Evolutionary conservation across 805 yeast species (phyloP).

Genomic region (Ogataea paradorogensis): DNA sequence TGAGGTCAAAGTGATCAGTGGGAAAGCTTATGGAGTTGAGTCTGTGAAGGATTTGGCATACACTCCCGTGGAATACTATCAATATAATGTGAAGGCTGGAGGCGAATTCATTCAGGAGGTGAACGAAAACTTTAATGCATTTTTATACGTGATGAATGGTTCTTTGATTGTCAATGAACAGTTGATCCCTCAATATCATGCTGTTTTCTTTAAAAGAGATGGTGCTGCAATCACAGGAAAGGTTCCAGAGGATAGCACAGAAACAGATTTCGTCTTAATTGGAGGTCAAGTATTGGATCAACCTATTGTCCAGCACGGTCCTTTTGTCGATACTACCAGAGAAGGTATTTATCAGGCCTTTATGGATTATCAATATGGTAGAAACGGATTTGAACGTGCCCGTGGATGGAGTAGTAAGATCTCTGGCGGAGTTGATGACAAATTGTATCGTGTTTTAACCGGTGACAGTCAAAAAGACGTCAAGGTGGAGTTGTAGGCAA

Average conservation of each 20-base stretch:
- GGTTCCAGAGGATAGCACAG: slow-evolving; percentile 43
- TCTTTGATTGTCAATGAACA: slow-evolving; percentile 46
- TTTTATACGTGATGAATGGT: slow-evolving; percentile 68
- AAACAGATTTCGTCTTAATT: slow-evolving; percentile 64
- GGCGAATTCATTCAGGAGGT: slow-evolving; percentile 60
- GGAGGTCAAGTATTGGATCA: slow-evolving; percentile 77
- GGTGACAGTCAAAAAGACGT: slow-evolving; percentile 14
- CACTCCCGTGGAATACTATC: slow-evolving; percentile 76
- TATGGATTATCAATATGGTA: slow-evolving; percentile 63
- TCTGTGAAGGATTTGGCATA: slow-evolving; percentile 73
- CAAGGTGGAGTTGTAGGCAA: slow-evolving; percentile 22
- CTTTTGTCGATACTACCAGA: slow-evolving; percentile 75
- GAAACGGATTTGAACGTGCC: slow-evolving; percentile 69
- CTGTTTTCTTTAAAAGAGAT: slow-evolving; percentile 64
- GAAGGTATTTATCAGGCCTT: slow-evolving; percentile 69
- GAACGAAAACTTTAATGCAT: slow-evolving; percentile 61
- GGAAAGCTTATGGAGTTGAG: slow-evolving; percentile 71
- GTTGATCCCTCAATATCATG: slow-evolving; percentile 42
- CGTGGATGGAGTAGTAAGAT: slow-evolving; percentile 53
- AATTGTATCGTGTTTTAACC: slow-evolving; percentile 27
- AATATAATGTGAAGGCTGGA: slow-evolving; percentile 61
- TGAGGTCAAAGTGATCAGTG: slow-evolving; percentile 70
- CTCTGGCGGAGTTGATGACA: slow-evolving; percentile 32
- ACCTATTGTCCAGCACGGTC: slow-evolving; percentile 82
- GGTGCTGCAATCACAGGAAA: slow-evolving; percentile 61